Evolutionary conservation across 1,284 basidiomycete species (phyloP).

Genomic region (Moesziomyces globuligerus): DNA sequence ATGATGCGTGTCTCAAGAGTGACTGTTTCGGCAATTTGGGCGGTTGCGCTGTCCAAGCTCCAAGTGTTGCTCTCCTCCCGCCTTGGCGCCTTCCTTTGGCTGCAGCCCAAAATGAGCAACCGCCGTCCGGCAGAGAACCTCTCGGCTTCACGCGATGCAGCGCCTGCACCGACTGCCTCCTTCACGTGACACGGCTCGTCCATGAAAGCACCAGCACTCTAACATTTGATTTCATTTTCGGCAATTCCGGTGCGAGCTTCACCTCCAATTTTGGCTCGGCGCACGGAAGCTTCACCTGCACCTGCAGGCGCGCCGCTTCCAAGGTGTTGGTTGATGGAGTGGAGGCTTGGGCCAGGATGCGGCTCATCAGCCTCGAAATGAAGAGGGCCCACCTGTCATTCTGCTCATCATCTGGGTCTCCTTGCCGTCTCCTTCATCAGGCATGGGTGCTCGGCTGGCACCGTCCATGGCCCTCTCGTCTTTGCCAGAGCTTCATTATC

Average conservation of each 20-base stretch:
- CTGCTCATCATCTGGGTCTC: conserved; percentile 5
- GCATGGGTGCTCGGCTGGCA: no score
- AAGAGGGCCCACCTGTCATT: conserved; percentile 1
- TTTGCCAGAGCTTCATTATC: not conserved
- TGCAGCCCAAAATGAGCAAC: not conserved
- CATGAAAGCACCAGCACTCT: not conserved
- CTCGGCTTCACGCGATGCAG: not conserved
- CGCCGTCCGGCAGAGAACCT: not conserved
- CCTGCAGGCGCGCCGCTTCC: no score
- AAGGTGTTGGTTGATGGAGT: not conserved
- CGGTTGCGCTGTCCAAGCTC: no score
- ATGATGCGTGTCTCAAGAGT: not conserved
- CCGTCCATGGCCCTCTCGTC: not conserved
- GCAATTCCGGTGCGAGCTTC: no score
- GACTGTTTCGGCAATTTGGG: not conserved
- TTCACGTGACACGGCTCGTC: not conserved
- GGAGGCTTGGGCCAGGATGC: not conserved
- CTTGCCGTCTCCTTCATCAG: no score
- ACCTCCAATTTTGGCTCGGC: no score
- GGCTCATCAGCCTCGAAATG: not conserved
- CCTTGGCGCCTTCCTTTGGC: no score
- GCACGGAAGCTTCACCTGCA: not conserved
- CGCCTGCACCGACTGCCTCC: no score
- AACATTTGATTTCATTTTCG: no score
- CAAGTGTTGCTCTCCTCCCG: not conserved